Evolutionary conservation across 768 basidiomycete species (phyloP), one percentile per base, ranked within the genome.

Genomic region (Suillus sp.): DNA sequence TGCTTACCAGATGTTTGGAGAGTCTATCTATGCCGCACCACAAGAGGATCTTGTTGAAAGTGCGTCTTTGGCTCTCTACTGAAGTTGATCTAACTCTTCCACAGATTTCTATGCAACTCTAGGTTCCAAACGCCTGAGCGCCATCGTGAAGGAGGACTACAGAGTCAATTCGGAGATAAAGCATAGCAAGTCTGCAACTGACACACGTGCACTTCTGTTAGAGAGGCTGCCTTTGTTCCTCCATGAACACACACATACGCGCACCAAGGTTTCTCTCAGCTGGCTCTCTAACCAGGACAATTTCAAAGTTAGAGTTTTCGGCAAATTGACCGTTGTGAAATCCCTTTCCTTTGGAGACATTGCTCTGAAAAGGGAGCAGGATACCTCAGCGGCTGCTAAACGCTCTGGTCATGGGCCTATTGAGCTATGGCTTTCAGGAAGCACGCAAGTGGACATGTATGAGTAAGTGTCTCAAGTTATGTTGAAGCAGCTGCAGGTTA

Each of bases 31-130:
- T 70, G 84, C 84, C 2, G 92, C 91, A 10, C 91, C 93, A 0
- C 92, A 96, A 74, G 96, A 99, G 72, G 94, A 96, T 68, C 80
- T 93, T 9, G 80, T 99, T 13, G 96, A 99, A 86, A 83, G 89
- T 92, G 66, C 60, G 71, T 10, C 22, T 43, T 34, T 38, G 5
- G 50, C 20, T 62, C 53, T 2, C 35, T 20, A 42, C 7, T 14
- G 10, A 34, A 4, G 43, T 42, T 59, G 18, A 65, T 57, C 13
- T 45, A 4, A 58, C 11, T 13, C 9, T 9, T 11, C 34, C 10
- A 43, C 64, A 91, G 91, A 77, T 1, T 92, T 99, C 70, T 98
- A 97, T 69, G 72, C 78, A 0, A 77, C 79, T 25, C 82, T 99
- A 11, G 96, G 96, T 4, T 91, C 90, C 4, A 84, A 81, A 37